These are phyloP conservation scores for Didymosphaeria variabile DNA, from an alignment of 2,329 filamentous ascomycete species.

Conservation along the genomic window DNA sequence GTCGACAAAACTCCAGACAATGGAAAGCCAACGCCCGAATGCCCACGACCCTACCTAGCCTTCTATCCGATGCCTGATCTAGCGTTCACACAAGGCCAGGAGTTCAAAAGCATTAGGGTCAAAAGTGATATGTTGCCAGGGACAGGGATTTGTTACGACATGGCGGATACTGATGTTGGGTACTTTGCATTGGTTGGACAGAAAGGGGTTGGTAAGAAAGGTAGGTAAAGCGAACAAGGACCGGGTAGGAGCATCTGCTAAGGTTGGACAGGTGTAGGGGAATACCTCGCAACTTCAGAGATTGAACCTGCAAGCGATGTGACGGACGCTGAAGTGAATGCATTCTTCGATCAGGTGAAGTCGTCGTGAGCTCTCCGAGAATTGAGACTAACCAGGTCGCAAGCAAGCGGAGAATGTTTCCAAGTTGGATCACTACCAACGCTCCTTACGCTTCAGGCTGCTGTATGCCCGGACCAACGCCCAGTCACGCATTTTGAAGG, in stretches of 20 bases:
- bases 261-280: constrained; percentile 19
- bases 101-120: constrained; percentile 47
- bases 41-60: constrained; percentile 47
- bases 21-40: constrained; percentile 15
- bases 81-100: constrained; percentile 44
- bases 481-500: constrained; percentile 40
- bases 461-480: constrained; percentile 42
- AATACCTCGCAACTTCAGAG: constrained; percentile 28
- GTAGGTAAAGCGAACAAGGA: constrained; percentile 11
- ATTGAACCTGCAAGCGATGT: constrained; percentile 26
- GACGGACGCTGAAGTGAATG: constrained; percentile 23
- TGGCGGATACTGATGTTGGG: constrained; percentile 42
- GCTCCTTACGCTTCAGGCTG: constrained; percentile 34
- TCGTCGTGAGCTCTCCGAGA: background rate
- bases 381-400: constrained; percentile 5
- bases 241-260: background rate
- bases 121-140: constrained; percentile 44
- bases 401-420: constrained; percentile 31
- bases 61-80: constrained; percentile 51
- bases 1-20: constrained; percentile 29
- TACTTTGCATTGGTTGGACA: constrained; percentile 32
- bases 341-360: constrained; percentile 28
- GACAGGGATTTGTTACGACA: constrained; percentile 36
- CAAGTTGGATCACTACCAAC: constrained; percentile 28
- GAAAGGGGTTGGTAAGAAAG: constrained; percentile 23